These are phyloP conservation scores for Auriscalpium microsporum DNA, from an alignment of 768 basidiomycete genomes.

Conservation along the genomic window DNA sequence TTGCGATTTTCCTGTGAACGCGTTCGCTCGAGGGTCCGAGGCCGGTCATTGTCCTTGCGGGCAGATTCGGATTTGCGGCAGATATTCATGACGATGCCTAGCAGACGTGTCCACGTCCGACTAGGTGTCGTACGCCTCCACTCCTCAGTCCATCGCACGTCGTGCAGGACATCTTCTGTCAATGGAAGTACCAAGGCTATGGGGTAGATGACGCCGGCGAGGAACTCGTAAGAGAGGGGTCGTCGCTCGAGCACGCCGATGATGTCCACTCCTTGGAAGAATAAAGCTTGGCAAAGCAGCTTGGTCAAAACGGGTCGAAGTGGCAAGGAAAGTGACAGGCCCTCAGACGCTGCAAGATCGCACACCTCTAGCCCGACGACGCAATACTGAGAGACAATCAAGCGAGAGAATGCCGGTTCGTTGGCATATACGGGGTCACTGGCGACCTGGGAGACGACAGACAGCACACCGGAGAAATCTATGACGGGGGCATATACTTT, in stretches of 20 bases:
- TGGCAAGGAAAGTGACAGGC: constrained; percentile 22
- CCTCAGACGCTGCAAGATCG: constrained; percentile 25
- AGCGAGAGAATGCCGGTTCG: constrained; percentile 40
- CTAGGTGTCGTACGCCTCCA: constrained; percentile 39
- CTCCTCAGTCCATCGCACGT: constrained; percentile 34
- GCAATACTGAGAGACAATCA: constrained; percentile 27
- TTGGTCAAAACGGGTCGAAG: constrained; percentile 22
- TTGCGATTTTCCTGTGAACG: constrained; percentile 41
- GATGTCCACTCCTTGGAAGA: constrained; percentile 44
- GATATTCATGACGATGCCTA: constrained; percentile 48
- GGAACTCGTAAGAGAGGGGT: constrained; percentile 46
- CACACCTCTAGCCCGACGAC: constrained; percentile 28
- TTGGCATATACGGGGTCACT: constrained; percentile 39
- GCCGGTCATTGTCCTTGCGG: constrained; percentile 16
- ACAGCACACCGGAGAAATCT: constrained; percentile 53
- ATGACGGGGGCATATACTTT: constrained; percentile 37
- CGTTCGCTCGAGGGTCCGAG: constrained; percentile 30
- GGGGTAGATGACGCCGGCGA: constrained; percentile 59
- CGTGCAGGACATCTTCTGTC: constrained; percentile 32
- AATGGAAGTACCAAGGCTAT: constrained; percentile 48
- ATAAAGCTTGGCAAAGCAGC: constrained; percentile 29
- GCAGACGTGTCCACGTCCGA: constrained; percentile 53
- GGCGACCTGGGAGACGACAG: constrained; percentile 39
- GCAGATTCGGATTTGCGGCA: constrained; percentile 31
- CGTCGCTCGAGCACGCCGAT: constrained; percentile 49